Conservation (phyloP, 805 yeast genomes). For the Kluyveromyces aestuarii region DNA sequence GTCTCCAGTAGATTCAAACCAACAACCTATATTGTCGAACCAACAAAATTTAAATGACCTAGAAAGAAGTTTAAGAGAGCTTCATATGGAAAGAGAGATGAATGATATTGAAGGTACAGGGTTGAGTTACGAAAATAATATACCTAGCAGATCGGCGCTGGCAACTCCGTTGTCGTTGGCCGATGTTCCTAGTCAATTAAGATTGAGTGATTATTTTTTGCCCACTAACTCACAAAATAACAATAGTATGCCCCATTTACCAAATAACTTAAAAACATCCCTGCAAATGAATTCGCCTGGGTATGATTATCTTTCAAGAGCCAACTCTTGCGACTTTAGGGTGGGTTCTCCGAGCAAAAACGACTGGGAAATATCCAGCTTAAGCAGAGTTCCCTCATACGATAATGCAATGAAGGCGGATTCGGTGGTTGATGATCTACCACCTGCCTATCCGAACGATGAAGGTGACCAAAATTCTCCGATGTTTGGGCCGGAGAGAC, state of each 20-base stretch:
- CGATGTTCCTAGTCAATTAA: constrained; percentile 1
- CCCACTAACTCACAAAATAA: constrained; percentile 18
- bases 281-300: constrained; percentile 38
- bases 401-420: constrained; percentile 61
- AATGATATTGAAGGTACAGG: constrained; percentile 1
- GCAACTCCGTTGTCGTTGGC: constrained; percentile 1
- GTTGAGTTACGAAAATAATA: background rate
- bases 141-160: background rate
- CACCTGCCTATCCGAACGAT: constrained; percentile 53
- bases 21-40: constrained; percentile 15
- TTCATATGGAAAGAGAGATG: constrained; percentile 12
- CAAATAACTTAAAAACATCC: constrained; percentile 10
- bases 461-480: background rate
- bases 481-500: constrained; percentile 14
- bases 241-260: constrained; percentile 30
- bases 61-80: constrained; percentile 10
- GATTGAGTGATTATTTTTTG: constrained; percentile 8
- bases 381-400: constrained; percentile 79
- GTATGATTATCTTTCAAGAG: constrained; percentile 48
- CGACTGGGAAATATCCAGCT: constrained; percentile 35
- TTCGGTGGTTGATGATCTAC: constrained; percentile 40
- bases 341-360: constrained; percentile 14
- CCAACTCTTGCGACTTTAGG: constrained; percentile 35
- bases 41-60: constrained; percentile 29
- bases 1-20: constrained; percentile 21